Evolutionary conservation across 1,139 yeast species (phyloP).

Genomic region (Eremothecium gossypii): DNA sequence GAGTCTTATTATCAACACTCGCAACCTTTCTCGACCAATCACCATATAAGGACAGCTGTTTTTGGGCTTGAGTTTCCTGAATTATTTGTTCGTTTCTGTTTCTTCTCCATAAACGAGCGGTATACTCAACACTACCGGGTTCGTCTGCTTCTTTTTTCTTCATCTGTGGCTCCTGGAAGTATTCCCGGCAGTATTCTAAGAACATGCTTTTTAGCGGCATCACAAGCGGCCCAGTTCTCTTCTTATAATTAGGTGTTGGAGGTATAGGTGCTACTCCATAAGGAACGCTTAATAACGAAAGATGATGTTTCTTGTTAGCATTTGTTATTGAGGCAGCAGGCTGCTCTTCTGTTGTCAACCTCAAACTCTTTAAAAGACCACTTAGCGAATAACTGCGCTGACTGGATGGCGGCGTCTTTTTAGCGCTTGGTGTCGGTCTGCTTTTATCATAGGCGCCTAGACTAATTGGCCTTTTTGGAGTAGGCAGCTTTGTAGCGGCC

Average conservation of each 20-base stretch:
- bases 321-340: background rate
- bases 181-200: constrained; percentile 83
- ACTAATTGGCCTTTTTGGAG: constrained; percentile 9
- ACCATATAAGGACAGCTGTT: constrained; percentile 73
- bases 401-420: background rate
- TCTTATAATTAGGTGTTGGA: constrained; percentile 34
- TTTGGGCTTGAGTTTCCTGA: constrained; percentile 83
- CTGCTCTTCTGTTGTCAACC: constrained; percentile 1
- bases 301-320: constrained; percentile 9
- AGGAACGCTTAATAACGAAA: constrained; percentile 24
- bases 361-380: constrained; percentile 1
- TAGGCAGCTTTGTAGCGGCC: constrained; percentile 7
- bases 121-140: constrained; percentile 84
- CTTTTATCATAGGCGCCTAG: constrained; percentile 5
- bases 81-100: constrained; percentile 81
- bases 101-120: constrained; percentile 79
- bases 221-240: constrained; percentile 31
- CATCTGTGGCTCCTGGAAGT: constrained; percentile 96
- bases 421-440: background rate
- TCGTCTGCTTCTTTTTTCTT: constrained; percentile 79
- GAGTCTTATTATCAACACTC: constrained; percentile 62
- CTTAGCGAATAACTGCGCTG: constrained; percentile 3
- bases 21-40: constrained; percentile 70
- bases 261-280: constrained; percentile 45
- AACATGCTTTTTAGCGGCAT: constrained; percentile 66